Conservation (phyloP, 352 stramenopile genomes). For the Globisporangium megalacanthum region DNA sequence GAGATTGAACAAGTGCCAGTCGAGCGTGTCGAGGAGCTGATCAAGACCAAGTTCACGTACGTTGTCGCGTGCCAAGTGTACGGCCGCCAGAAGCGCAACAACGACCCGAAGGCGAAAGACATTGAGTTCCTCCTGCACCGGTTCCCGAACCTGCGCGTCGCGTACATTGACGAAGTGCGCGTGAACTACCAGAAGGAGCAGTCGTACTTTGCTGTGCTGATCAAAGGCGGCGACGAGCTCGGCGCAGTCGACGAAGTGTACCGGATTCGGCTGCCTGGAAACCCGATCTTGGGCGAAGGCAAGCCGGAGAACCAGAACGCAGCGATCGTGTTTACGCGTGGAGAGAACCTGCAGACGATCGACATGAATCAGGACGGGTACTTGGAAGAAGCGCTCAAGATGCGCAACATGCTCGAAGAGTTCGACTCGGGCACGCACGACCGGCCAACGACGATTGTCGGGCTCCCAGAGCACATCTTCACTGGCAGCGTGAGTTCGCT, state of each 20-base stretch:
- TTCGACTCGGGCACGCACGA: constrained; percentile 85
- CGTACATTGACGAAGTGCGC: constrained; percentile 98
- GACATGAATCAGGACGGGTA: constrained; percentile 99
- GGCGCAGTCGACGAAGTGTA: constrained; percentile 91
- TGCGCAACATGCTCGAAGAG: constrained; percentile 98
- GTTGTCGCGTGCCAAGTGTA: constrained; percentile 99
- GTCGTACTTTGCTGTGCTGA: constrained; percentile 96
- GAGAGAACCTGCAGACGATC: constrained; percentile 98
- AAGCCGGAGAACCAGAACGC: constrained; percentile 99
- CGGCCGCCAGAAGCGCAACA: constrained; percentile 97
- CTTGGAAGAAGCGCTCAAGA: constrained; percentile 98
- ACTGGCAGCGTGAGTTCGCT: constrained; percentile 97
- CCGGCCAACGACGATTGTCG: constrained; percentile 93
- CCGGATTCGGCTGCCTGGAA: constrained; percentile 95
- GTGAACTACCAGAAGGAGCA: constrained; percentile 93
- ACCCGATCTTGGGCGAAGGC: constrained; percentile 97
- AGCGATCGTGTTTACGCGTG: constrained; percentile 97
- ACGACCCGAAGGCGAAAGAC: constrained; percentile 97
- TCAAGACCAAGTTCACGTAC: constrained; percentile 99
- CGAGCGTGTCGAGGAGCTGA: constrained; percentile 92
- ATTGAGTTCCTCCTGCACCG: constrained; percentile 98
- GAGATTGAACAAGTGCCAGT: constrained; percentile 91
- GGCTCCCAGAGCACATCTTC: constrained; percentile 99
- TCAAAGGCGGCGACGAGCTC: constrained; percentile 88
- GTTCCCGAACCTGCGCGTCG: constrained; percentile 96